A percentile compares a stretch with the other conserved stretches of the same genome.
phyloP scores from a whole-genome alignment of 2,329 filamentous ascomycete species.

The Colletotrichum chlorophyti region DNA sequence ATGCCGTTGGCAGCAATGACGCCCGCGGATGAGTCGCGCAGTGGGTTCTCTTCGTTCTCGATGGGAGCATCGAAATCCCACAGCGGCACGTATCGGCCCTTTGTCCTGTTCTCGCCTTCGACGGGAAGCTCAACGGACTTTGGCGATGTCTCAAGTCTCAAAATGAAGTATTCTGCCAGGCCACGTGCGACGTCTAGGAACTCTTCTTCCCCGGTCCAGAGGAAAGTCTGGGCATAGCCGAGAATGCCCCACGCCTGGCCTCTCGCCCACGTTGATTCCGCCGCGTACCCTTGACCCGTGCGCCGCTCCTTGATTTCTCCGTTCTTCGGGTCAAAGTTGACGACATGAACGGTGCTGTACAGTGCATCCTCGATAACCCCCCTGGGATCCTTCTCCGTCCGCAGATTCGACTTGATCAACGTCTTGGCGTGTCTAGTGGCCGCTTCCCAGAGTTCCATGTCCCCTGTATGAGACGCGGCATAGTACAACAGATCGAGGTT shows the following conservation, averaged over 20 bases:
- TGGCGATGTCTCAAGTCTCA: conserved; percentile 43
- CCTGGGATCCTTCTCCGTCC: conserved; percentile 37
- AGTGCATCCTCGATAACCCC: conserved; percentile 17
- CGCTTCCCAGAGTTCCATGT: conserved; percentile 33
- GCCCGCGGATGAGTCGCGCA: conserved; percentile 46
- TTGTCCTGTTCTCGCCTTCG: conserved; percentile 10
- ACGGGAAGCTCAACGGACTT: conserved; percentile 37
- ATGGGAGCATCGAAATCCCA: conserved; percentile 58
- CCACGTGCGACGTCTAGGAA: conserved; percentile 53
- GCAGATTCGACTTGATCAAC: conserved; percentile 47
- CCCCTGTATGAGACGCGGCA: conserved; percentile 39
- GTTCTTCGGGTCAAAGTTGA: conserved; percentile 52
- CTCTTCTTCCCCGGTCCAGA: conserved; percentile 50
- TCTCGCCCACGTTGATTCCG: conserved; percentile 56
- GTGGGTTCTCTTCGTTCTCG: conserved; percentile 33
- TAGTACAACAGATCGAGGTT: conserved; percentile 47
- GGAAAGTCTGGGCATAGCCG: conserved; percentile 56
- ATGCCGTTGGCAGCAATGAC: conserved; percentile 50
- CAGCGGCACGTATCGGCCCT: conserved; percentile 37
- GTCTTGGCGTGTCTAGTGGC: conserved; percentile 48
- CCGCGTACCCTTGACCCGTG: conserved; percentile 55
- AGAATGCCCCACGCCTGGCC: conserved; percentile 60
- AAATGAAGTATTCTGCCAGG: conserved; percentile 57
- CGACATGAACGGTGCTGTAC: conserved; percentile 53
- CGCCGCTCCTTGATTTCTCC: conserved; percentile 50